Conservation (phyloP, 2,329 filamentous ascomycete genomes). For the Bipolaris cookei region DNA sequence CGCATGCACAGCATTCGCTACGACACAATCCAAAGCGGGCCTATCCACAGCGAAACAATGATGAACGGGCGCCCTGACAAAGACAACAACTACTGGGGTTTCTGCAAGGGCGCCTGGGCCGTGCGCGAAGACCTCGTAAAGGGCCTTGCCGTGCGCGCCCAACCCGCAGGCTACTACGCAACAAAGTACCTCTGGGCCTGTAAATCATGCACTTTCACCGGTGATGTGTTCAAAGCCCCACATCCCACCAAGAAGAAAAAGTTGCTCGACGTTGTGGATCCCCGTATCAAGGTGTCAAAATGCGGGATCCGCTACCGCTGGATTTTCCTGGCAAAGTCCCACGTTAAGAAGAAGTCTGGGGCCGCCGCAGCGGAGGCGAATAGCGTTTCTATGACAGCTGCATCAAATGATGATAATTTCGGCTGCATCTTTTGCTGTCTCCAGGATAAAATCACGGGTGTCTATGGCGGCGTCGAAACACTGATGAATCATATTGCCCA, state of each 20-base stretch:
- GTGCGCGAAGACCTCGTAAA: conserved; percentile 44
- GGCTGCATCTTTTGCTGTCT: conserved; percentile 48
- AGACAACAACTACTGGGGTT: conserved; percentile 51
- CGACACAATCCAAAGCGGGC: conserved; percentile 28
- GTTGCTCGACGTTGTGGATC: conserved; percentile 39
- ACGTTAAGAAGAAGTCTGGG: conserved; percentile 29
- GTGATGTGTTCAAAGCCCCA: conserved; percentile 31
- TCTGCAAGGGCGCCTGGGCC: conserved; percentile 51
- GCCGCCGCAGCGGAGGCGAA: not conserved
- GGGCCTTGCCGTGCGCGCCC: conserved; percentile 38
- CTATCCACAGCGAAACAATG: conserved; percentile 31
- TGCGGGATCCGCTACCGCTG: conserved; percentile 47
- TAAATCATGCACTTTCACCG: conserved; percentile 44
- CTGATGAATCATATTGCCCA: conserved; percentile 49
- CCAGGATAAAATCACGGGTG: conserved; percentile 39
- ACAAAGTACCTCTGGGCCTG: conserved; percentile 46
- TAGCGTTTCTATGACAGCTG: no score
- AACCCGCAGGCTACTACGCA: conserved; percentile 47
- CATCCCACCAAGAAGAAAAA: conserved; percentile 39
- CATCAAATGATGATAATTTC: conserved; percentile 31
- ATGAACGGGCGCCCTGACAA: conserved; percentile 48
- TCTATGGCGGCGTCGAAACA: conserved; percentile 49
- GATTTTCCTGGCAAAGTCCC: conserved; percentile 50
- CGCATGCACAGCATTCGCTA: conserved; percentile 20
- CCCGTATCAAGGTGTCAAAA: conserved; percentile 29